Conservation (phyloP, 495 filamentous ascomycete genomes). For the Trichoderma erinaceum region DNA sequence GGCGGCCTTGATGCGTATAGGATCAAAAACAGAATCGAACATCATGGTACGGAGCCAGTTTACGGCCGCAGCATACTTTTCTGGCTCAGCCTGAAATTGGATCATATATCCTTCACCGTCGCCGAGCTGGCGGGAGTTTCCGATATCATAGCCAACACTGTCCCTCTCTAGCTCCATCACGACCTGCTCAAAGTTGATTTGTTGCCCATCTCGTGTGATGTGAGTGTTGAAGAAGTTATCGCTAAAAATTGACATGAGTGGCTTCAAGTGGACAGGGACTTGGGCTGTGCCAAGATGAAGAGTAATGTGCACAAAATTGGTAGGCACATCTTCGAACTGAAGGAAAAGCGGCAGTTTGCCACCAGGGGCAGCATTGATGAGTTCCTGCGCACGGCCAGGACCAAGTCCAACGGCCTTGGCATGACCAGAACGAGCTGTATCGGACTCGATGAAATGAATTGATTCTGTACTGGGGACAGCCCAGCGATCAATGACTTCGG, state of each 20-base stretch:
- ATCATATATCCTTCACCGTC: conserved; percentile 77
- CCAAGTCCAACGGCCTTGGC: conserved; percentile 62
- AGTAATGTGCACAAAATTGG: conserved; percentile 79
- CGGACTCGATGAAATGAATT: conserved; percentile 88
- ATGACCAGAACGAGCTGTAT: conserved; percentile 75
- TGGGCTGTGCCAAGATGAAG: conserved; percentile 70
- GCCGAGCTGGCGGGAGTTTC: conserved; percentile 56
- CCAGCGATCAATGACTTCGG: conserved; percentile 70
- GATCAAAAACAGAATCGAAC: conserved; percentile 82
- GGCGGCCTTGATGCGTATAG: conserved; percentile 69
- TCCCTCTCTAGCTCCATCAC: conserved; percentile 85
- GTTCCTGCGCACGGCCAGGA: conserved; percentile 64
- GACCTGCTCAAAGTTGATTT: conserved; percentile 82
- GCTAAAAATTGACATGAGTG: conserved; percentile 74
- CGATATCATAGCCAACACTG: conserved; percentile 75
- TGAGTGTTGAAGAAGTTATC: conserved; percentile 94
- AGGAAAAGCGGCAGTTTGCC: conserved; percentile 69
- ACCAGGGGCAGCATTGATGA: conserved; percentile 62
- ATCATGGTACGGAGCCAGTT: conserved; percentile 81
- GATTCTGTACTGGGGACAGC: conserved; percentile 75
- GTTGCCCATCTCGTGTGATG: conserved; percentile 68
- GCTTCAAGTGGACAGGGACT: conserved; percentile 67
- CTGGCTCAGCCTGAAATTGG: conserved; percentile 76
- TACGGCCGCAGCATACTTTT: conserved; percentile 78
- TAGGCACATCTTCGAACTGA: conserved; percentile 91